These are phyloP conservation scores for Perkinsus olseni DNA, from an alignment of 169 alveolate genomes.

Conservation along the genomic window DNA sequence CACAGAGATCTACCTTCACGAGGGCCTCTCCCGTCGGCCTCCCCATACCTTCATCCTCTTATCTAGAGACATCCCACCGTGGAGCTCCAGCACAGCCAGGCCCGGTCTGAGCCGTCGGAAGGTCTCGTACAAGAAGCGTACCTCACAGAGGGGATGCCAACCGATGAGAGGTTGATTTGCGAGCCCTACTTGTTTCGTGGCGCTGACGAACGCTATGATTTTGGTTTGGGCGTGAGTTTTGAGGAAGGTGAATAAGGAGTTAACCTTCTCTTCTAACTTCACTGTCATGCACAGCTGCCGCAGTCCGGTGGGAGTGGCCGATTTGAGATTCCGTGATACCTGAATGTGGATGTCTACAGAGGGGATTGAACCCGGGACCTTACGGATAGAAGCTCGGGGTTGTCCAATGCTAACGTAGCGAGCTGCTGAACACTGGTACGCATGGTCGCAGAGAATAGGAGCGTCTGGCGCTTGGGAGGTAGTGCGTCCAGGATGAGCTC, in stretches of 20 bases:
- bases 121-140: conserved; percentile 86
- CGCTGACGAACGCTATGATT: conserved; percentile 76
- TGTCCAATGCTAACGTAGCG: conserved; percentile 26
- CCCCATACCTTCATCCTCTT: background rate
- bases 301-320: conserved; percentile 30
- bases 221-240: conserved; percentile 75
- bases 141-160: background rate
- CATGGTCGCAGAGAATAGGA: conserved; percentile 86
- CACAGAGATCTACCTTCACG: conserved; percentile 71
- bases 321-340: conserved; percentile 38
- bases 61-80: background rate
- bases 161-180: no score
- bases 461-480: conserved; percentile 52
- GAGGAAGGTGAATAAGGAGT: conserved; percentile 78
- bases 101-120: conserved; percentile 84
- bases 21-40: background rate
- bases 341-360: conserved; percentile 37
- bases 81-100: background rate
- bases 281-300: conserved; percentile 71
- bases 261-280: conserved; percentile 73
- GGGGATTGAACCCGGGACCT: conserved; percentile 45
- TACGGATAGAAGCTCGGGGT: conserved; percentile 13
- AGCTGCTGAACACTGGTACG: conserved; percentile 29
- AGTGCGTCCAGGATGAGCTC: conserved; percentile 65
- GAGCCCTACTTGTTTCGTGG: conserved; percentile 80